Base-by-base conservation (phyloP, 2,329 filamentous ascomycete genomes). In the Pseudogymnoascus sp. region DNA sequence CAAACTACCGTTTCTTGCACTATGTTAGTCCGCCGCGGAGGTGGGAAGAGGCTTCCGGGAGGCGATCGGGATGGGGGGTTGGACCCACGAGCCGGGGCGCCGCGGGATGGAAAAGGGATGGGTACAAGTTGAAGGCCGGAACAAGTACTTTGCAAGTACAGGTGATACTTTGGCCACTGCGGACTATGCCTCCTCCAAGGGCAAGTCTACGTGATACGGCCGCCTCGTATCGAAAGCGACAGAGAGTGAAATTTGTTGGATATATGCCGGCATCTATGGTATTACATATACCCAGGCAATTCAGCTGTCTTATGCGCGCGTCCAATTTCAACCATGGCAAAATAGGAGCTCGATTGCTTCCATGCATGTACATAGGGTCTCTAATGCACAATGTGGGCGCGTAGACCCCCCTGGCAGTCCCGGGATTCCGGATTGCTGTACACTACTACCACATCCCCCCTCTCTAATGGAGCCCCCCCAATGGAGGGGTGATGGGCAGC, bases 21-120 rank as follows among this genome's bases (percentile, higher is more conserved):
- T 51, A 51, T 55, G 8, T 55, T 55, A 33, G 48, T 55, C 17
- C 48, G 48, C 27, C 48, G 48, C 29, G 48, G 48, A 55, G 48
- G 29, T 33, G 48, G 48, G n/a, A 55, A 8, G 3, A 33, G 3
- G 27, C n/a, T 55, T 55, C 48, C 48, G 48, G 29, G 29, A 55
- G 48, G 48, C 48, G 29, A 55, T 55, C 44, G 44, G 44, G 13
- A 15, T n/a, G 48, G 48, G 48, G n/a, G 29, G 15, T 55, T 55
- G 48, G 48, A 55, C 48, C 48, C 48, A 55, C 48, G 48, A 55
- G 48, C 48, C 48, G 48, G 48, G 48, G n/a, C 48, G 48, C n/a
- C 44, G 48, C 48, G 48, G 48, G 48, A 55, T 55, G 44, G 48
- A n/a, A 27, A 44, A 33, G 48, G 48, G 48, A 21, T 21, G 21